These are phyloP conservation scores for Dianthus caryophyllus DNA, from an alignment of 148 eudicot genomes.

Conservation along the genomic window DNA sequence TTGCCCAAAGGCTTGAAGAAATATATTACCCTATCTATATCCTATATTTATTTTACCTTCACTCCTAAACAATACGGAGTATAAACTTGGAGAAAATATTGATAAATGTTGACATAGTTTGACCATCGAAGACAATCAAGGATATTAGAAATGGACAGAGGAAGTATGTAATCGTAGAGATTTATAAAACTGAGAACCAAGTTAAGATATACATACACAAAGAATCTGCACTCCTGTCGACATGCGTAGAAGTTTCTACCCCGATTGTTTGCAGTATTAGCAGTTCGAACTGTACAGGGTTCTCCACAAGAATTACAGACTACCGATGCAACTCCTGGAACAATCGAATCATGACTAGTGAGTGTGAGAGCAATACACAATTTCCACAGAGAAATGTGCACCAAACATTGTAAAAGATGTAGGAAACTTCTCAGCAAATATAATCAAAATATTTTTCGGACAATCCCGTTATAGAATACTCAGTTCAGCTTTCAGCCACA, in stretches of 20 bases:
- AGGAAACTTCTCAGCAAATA: neutral
- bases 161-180: neutral
- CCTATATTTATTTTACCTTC: too few relatives aligned
- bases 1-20: too few relatives aligned
- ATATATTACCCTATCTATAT: too few relatives aligned
- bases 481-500: neutral
- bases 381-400: neutral
- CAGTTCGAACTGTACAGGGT: constrained; percentile 58
- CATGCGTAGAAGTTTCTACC: constrained; percentile 88
- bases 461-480: neutral
- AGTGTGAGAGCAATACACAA: constrained; percentile 8
- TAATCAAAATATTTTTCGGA: neutral
- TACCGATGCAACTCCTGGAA: constrained; percentile 58
- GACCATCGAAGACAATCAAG: too few relatives aligned
- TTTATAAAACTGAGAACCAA: neutral
- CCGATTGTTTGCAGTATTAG: constrained; percentile 78
- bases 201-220: constrained; percentile 55
- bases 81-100: too few relatives aligned
- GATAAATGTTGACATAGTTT: too few relatives aligned
- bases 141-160: too few relatives aligned
- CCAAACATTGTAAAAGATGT: neutral
- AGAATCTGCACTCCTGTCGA: constrained; percentile 79
- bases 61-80: too few relatives aligned
- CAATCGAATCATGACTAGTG: constrained; percentile 8
- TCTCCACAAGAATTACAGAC: constrained; percentile 71